Conservation (phyloP, 129 eudicot species). For the Mikania micrantha region DNA sequence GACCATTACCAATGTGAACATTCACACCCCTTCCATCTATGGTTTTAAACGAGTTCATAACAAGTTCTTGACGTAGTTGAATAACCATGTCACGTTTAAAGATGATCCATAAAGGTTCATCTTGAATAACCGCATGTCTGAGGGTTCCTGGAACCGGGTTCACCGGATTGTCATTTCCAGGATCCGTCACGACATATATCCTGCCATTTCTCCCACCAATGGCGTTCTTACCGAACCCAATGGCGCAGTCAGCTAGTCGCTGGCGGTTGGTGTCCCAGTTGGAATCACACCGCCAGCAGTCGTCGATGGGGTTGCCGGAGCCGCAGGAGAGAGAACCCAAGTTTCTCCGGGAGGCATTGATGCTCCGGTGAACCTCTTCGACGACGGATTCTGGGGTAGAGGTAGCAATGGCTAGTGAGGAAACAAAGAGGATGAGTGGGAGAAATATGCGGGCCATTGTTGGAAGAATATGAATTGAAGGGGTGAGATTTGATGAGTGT, state of each 20-base stretch:
- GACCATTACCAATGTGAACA: constrained; percentile 84
- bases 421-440: constrained; percentile 14
- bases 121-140: constrained; percentile 71
- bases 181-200: constrained; percentile 67
- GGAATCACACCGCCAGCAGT: constrained; percentile 87
- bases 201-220: constrained; percentile 63
- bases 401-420: constrained; percentile 7
- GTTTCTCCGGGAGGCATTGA: constrained; percentile 69
- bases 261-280: constrained; percentile 70
- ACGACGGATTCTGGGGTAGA: constrained; percentile 32
- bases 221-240: constrained; percentile 83
- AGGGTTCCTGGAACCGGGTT: constrained; percentile 81
- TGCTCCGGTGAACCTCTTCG: constrained; percentile 54
- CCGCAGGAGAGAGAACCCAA: constrained; percentile 60
- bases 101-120: constrained; percentile 80
- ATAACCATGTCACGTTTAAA: constrained; percentile 78
- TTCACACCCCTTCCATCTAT: constrained; percentile 91
- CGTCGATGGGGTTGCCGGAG: constrained; percentile 85
- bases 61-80: constrained; percentile 53
- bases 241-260: constrained; percentile 75
- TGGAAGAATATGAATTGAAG: constrained; percentile 1
- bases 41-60: constrained; percentile 76
- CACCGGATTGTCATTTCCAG: constrained; percentile 59
- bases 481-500: not conserved
- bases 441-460: constrained; percentile 1